These are phyloP conservation scores for Tetracladium marchalianum DNA, from an alignment of 495 filamentous ascomycete species.

Conservation along the genomic window DNA sequence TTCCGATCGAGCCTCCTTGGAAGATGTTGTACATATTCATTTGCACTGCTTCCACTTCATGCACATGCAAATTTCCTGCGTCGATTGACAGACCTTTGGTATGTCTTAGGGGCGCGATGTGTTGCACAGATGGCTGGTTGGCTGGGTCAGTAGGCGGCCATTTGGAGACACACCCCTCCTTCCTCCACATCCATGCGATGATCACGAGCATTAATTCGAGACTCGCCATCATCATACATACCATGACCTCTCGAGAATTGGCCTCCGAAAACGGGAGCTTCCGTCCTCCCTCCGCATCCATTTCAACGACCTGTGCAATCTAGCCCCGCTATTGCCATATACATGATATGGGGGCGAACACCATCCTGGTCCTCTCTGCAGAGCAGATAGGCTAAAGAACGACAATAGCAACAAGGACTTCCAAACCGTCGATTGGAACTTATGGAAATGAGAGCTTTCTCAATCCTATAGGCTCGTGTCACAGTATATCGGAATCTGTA, in stretches of 20 bases:
- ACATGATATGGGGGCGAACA: no score
- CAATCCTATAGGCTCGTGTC: no score
- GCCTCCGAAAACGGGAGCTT: constrained; percentile 13
- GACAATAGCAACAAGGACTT: no score
- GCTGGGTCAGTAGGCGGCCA: not conserved
- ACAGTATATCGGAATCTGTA: no score
- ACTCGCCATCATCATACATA: no score
- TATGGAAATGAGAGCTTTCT: no score
- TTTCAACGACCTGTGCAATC: not conserved
- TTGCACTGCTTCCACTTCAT: constrained; percentile 4
- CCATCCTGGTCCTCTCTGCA: no score
- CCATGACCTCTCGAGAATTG: not conserved
- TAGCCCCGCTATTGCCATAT: not conserved
- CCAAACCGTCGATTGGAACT: no score
- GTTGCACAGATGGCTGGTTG: constrained; percentile 11
- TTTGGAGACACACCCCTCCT: no score
- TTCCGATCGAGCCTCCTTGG: not conserved
- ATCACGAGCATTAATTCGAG: constrained; percentile 14
- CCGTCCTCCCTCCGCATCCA: constrained; percentile 1
- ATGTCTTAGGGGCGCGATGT: constrained; percentile 12
- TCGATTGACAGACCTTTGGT: not conserved
- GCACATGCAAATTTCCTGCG: constrained; percentile 10
- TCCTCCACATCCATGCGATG: constrained; percentile 8
- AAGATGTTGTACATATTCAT: constrained; percentile 9
- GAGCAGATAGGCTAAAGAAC: no score